phyloP scores from a whole-genome alignment of 805 yeast genomes.

The Brettanomyces nanus region DNA sequence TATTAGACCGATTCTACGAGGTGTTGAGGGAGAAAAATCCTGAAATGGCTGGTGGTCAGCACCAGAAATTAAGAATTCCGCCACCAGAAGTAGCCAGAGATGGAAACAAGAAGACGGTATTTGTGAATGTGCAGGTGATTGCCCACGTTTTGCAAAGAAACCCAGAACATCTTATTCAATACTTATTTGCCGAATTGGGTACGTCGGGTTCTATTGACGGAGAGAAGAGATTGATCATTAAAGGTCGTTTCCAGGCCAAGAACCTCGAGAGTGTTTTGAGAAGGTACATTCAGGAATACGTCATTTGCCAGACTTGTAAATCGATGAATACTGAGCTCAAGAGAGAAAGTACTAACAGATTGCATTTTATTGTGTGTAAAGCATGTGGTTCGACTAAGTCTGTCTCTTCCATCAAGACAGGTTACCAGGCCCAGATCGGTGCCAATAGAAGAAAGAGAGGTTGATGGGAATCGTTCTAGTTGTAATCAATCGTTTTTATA shows the following conservation, averaged over 20 bases:
- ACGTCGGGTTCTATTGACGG: slow-evolving; percentile 99
- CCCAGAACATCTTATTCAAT: slow-evolving; percentile 95
- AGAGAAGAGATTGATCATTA: slow-evolving; percentile 90
- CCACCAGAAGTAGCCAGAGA: slow-evolving; percentile 97
- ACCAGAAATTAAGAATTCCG: slow-evolving; percentile 91
- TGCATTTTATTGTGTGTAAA: slow-evolving; percentile 95
- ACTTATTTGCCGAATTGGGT: slow-evolving; percentile 97
- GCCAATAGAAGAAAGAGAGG: slow-evolving; percentile 61
- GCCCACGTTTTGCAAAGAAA: slow-evolving; percentile 91
- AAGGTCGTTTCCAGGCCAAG: slow-evolving; percentile 97
- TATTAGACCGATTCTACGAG: slow-evolving; percentile 77
- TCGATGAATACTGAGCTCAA: slow-evolving; percentile 92
- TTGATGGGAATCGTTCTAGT: slow-evolving; percentile 9
- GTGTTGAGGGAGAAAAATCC: slow-evolving; percentile 92
- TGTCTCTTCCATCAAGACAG: slow-evolving; percentile 94
- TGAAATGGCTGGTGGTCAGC: slow-evolving; percentile 94
- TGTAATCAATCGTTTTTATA: background rate
- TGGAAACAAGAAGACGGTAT: slow-evolving; percentile 92
- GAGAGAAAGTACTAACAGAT: slow-evolving; percentile 93
- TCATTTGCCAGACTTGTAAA: slow-evolving; percentile 98
- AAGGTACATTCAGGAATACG: slow-evolving; percentile 94
- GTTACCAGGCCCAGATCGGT: slow-evolving; percentile 98
- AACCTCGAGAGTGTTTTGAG: slow-evolving; percentile 95
- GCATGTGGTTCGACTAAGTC: slow-evolving; percentile 97
- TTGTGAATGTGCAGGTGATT: slow-evolving; percentile 92